Conservation (phyloP, 129 eudicot species). For the Chrysanthemum lavandulifolium region DNA sequence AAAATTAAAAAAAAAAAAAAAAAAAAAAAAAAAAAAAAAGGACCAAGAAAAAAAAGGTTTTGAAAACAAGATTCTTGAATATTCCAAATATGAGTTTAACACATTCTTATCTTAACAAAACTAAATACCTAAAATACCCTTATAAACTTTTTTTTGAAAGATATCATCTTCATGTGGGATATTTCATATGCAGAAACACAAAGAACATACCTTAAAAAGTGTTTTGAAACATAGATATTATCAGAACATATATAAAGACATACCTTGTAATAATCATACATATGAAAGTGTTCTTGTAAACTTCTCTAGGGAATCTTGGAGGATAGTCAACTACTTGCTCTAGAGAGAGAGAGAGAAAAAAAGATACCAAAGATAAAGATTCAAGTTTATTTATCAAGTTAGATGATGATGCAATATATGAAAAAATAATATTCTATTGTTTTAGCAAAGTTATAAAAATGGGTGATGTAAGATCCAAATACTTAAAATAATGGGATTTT, state of each 20-base stretch:
- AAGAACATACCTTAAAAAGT: slow-evolving; percentile 6
- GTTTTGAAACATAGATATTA: slow-evolving; percentile 12
- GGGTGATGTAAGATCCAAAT: slow-evolving; percentile 35
- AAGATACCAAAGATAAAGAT: slow-evolving; percentile 18
- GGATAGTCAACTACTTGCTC: no score
- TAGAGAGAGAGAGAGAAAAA: no score
- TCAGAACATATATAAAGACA: no score
- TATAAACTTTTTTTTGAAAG: not conserved
- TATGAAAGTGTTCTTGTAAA: no score
- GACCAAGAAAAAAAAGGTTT: not conserved
- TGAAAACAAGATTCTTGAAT: slow-evolving; percentile 57
- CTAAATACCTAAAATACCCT: slow-evolving; percentile 23
- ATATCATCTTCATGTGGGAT: slow-evolving; percentile 6
- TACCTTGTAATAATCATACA: no score
- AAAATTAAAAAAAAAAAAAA: not conserved
- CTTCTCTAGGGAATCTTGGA: no score
- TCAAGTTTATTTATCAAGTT: slow-evolving; percentile 20
- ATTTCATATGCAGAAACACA: slow-evolving; percentile 32
- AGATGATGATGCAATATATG: not conserved
- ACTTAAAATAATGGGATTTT: slow-evolving; percentile 10
- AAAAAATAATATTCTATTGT: not conserved
- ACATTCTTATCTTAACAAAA: slow-evolving; percentile 12
- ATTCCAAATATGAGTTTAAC: slow-evolving; percentile 41
- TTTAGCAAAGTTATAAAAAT: not conserved
- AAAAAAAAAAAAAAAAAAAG: not conserved